Percentiles rank a stretch among this genome's conserved stretches.
phyloP scores from a whole-genome alignment of 352 stramenopile genomes.

The Phytophthora cactorum region DNA sequence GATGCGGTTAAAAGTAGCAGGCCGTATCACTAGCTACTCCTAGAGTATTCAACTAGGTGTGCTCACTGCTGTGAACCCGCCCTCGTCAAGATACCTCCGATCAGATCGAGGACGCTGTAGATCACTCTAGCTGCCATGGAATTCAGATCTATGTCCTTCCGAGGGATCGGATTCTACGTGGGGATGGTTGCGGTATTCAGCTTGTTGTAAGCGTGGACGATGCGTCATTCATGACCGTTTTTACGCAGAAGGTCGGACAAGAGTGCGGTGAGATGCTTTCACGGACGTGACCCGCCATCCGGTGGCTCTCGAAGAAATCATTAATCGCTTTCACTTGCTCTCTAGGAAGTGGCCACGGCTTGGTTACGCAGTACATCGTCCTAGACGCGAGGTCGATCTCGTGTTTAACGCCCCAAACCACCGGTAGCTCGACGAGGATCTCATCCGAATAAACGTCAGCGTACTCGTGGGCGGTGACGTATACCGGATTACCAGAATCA shows the following conservation, averaged over 20 bases:
- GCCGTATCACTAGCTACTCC: background rate
- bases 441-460: conserved; percentile 5
- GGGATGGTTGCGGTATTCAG: too few relatives aligned
- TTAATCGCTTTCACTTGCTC: conserved; percentile 15
- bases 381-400: conserved; percentile 8
- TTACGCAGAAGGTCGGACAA: background rate
- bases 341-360: conserved; percentile 1
- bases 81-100: too few relatives aligned
- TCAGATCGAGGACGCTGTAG: too few relatives aligned
- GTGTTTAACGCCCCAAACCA: background rate
- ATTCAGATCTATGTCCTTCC: too few relatives aligned
- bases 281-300: background rate
- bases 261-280: background rate
- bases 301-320: background rate
- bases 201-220: too few relatives aligned
- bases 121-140: too few relatives aligned
- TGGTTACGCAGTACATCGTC: conserved; percentile 23
- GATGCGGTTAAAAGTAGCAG: background rate
- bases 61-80: too few relatives aligned
- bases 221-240: too few relatives aligned
- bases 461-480: conserved; percentile 1
- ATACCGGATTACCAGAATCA: background rate
- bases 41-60: too few relatives aligned
- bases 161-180: too few relatives aligned
- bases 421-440: conserved; percentile 1